These are phyloP conservation scores for Chamaecrista fasciculata DNA, from an alignment of 306 rosid species.

Conservation along the genomic window DNA sequence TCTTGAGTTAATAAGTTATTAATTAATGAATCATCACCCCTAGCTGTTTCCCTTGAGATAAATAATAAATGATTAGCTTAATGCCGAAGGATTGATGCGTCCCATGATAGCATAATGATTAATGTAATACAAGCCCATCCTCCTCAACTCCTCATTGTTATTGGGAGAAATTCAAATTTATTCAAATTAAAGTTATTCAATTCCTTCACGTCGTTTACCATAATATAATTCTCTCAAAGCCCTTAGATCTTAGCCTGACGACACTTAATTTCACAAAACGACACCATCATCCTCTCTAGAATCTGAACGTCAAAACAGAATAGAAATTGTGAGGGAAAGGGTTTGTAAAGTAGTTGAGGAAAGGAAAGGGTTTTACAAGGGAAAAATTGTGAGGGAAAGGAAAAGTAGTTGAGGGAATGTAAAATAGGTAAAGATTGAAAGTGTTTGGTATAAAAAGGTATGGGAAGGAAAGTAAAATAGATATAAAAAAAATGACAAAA, in stretches of 20 bases:
- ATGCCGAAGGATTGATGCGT: background rate
- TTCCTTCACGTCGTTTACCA: background rate
- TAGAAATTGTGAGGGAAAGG: too few relatives aligned
- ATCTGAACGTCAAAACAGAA: background rate
- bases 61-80: background rate
- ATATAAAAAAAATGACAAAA: too few relatives aligned
- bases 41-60: background rate
- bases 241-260: background rate
- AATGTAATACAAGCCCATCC: background rate
- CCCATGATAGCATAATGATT: background rate
- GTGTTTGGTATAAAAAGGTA: too few relatives aligned
- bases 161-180: background rate
- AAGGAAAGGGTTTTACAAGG: too few relatives aligned
- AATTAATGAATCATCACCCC: too few relatives aligned
- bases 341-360: too few relatives aligned
- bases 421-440: too few relatives aligned
- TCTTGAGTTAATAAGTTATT: too few relatives aligned
- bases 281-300: background rate
- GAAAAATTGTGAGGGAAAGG: too few relatives aligned
- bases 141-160: too few relatives aligned
- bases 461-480: too few relatives aligned
- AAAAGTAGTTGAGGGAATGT: too few relatives aligned
- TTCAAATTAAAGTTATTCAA: conserved; percentile 15
- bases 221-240: background rate
- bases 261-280: background rate